A percentile compares a stretch with the other conserved stretches of the same genome.
These are phyloP conservation scores for Venustampulla echinocandica DNA, from an alignment of 495 filamentous ascomycete genomes.

Conservation along the genomic window DNA sequence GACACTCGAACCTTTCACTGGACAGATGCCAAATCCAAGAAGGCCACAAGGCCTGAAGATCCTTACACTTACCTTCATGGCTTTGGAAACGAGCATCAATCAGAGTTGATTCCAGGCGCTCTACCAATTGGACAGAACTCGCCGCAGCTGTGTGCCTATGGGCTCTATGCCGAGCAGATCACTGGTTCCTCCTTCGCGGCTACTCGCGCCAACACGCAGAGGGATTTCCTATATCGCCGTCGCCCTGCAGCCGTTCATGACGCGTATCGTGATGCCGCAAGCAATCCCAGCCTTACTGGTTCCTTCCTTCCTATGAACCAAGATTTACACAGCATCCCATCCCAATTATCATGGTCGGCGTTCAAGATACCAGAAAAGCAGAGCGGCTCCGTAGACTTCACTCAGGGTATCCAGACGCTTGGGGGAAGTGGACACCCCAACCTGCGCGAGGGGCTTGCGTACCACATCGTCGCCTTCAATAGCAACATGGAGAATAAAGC, in stretches of 20 bases:
- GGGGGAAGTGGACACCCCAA: slow-evolving; percentile 74
- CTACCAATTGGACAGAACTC: slow-evolving; percentile 61
- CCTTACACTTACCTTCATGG: slow-evolving; percentile 3
- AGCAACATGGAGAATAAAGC: slow-evolving; percentile 62
- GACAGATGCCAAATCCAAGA: not conserved
- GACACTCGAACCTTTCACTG: not conserved
- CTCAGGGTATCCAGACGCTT: slow-evolving; percentile 64
- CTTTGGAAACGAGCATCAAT: slow-evolving; percentile 16
- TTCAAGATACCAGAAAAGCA: slow-evolving; percentile 53
- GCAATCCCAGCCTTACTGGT: slow-evolving; percentile 10
- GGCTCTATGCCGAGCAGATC: slow-evolving; percentile 82
- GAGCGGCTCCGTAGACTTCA: slow-evolving; percentile 54
- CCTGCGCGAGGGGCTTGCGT: slow-evolving; percentile 66
- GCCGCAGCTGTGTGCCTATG: slow-evolving; percentile 71
- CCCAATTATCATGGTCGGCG: slow-evolving; percentile 81
- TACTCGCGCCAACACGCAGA: slow-evolving; percentile 54
- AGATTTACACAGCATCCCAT: slow-evolving; percentile 59
- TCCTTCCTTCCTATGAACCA: slow-evolving; percentile 26
- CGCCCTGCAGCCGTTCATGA: slow-evolving; percentile 17
- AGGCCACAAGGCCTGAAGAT: not conserved
- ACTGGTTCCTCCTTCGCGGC: slow-evolving; percentile 67
- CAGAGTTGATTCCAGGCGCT: slow-evolving; percentile 33
- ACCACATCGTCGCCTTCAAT: slow-evolving; percentile 68
- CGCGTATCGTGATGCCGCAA: not conserved
- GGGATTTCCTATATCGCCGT: slow-evolving; percentile 65